Conservation (phyloP, 257 asterid genomes). For the Striga asiatica region DNA sequence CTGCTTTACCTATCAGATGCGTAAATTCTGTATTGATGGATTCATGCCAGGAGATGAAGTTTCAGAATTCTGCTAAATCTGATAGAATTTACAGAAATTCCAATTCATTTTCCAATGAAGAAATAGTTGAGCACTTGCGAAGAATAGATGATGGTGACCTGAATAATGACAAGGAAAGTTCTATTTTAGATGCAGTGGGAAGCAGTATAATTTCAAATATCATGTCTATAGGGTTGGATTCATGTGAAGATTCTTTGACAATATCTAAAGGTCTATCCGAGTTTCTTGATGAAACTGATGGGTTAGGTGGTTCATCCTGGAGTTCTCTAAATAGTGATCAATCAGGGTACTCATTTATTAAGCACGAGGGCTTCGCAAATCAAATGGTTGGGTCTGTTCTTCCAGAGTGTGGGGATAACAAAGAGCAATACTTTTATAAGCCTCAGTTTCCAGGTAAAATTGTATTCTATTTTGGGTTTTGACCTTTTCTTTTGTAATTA, state of each 20-base stretch:
- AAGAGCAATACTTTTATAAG: slow-evolving; percentile 48
- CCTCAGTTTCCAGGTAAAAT: slow-evolving; percentile 62
- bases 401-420: slow-evolving; percentile 40
- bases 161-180: slow-evolving; percentile 42
- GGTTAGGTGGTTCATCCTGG: slow-evolving; percentile 61
- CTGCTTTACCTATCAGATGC: slow-evolving; percentile 43
- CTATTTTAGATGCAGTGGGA: slow-evolving; percentile 56
- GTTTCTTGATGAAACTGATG: slow-evolving; percentile 42
- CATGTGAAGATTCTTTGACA: slow-evolving; percentile 47
- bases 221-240: slow-evolving; percentile 73
- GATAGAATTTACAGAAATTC: slow-evolving; percentile 74
- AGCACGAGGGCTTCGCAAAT: slow-evolving; percentile 41
- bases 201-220: slow-evolving; percentile 69
- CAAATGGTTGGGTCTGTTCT: slow-evolving; percentile 44
- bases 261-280: slow-evolving; percentile 42
- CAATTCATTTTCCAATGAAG: slow-evolving; percentile 86
- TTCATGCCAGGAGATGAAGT: slow-evolving; percentile 59
- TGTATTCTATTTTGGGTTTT: not conserved
- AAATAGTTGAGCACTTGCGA: slow-evolving; percentile 85
- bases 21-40: slow-evolving; percentile 51
- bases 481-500: not conserved
- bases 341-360: slow-evolving; percentile 42
- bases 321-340: slow-evolving; percentile 51
- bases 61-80: slow-evolving; percentile 68
- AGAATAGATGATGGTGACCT: slow-evolving; percentile 52